A percentile compares a stretch with the other conserved stretches of the same genome.
Evolutionary conservation across 1,284 basidiomycete genomes (phyloP).

Genomic region (Pseudozyma tsukubaensis): DNA sequence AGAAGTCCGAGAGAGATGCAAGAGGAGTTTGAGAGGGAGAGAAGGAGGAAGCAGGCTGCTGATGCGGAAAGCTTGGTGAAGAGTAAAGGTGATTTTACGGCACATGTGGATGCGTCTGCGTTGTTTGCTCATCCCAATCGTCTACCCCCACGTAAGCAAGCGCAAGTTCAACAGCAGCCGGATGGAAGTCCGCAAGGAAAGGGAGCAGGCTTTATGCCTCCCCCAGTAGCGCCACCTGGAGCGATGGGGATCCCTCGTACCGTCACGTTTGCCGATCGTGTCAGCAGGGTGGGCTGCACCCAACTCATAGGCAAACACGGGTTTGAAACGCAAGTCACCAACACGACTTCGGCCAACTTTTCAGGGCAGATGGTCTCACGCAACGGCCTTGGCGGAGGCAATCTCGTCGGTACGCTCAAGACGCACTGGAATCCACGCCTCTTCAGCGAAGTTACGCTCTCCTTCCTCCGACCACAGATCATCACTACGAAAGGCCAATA

Average conservation of each 20-base stretch:
- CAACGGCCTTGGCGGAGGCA: constrained; percentile 71
- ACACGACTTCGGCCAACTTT: constrained; percentile 38
- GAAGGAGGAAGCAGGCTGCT: constrained; percentile 71
- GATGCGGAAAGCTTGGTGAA: constrained; percentile 72
- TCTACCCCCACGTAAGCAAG: constrained; percentile 73
- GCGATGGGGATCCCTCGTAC: constrained; percentile 13
- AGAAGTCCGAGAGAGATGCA: constrained; percentile 74
- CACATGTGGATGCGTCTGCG: constrained; percentile 61
- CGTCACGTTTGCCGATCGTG: constrained; percentile 44
- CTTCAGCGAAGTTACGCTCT: constrained; percentile 66
- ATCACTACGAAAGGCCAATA: constrained; percentile 70
- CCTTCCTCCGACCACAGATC: constrained; percentile 70
- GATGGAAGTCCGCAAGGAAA: constrained; percentile 69
- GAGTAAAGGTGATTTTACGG: constrained; percentile 71
- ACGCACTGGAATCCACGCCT: constrained; percentile 76
- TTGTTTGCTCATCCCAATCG: constrained; percentile 76
- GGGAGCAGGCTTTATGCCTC: background rate
- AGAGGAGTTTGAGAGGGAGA: constrained; percentile 71
- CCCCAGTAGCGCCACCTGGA: constrained; percentile 80
- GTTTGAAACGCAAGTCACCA: constrained; percentile 61
- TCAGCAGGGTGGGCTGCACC: constrained; percentile 48
- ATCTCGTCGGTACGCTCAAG: constrained; percentile 75
- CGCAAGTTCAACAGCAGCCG: constrained; percentile 75
- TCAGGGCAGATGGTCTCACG: constrained; percentile 70
- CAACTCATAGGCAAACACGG: constrained; percentile 65